Evolutionary conservation across 2,329 filamentous ascomycete genomes (phyloP).

Genomic region (Cladosporium sp.): DNA sequence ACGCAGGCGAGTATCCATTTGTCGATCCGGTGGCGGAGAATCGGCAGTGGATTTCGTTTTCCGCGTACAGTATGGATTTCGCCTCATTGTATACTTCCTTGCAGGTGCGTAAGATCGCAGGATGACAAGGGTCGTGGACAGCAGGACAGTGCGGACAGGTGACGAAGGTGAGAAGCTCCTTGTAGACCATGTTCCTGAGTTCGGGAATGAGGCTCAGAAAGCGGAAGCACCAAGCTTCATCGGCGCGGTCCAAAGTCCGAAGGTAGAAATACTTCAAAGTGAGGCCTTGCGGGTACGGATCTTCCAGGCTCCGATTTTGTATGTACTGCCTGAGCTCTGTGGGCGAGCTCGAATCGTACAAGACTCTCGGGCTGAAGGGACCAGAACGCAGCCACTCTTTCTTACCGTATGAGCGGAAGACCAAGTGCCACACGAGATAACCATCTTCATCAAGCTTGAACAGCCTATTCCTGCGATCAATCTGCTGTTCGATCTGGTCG

Average conservation of each 20-base stretch:
- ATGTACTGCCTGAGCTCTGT: slow-evolving; percentile 18
- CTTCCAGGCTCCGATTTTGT: slow-evolving; percentile 14
- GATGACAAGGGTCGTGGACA: neutral
- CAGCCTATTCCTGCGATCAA: slow-evolving; percentile 2
- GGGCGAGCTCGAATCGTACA: slow-evolving; percentile 14
- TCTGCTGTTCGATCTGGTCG: neutral
- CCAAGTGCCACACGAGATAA: neutral
- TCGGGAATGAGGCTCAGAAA: slow-evolving; percentile 24
- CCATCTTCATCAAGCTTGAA: slow-evolving; percentile 3
- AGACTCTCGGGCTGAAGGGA: neutral
- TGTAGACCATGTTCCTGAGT: slow-evolving; percentile 21
- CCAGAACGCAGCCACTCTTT: neutral
- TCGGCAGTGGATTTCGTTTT: slow-evolving; percentile 12
- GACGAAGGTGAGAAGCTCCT: slow-evolving; percentile 15
- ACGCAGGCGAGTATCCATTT: too few relatives aligned
- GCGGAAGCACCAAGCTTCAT: slow-evolving; percentile 15
- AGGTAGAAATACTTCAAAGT: slow-evolving; percentile 21
- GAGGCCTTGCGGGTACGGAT: slow-evolving; percentile 18
- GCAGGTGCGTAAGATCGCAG: slow-evolving; percentile 14
- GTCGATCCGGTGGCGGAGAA: too few relatives aligned
- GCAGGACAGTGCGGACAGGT: neutral
- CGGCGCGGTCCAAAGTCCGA: slow-evolving; percentile 12
- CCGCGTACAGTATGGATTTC: slow-evolving; percentile 20
- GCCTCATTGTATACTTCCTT: slow-evolving; percentile 24
- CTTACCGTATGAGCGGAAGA: slow-evolving; percentile 9